These are phyloP conservation scores for Akanthomyces muscarius DNA, from an alignment of 2,329 filamentous ascomycete genomes.

Conservation along the genomic window DNA sequence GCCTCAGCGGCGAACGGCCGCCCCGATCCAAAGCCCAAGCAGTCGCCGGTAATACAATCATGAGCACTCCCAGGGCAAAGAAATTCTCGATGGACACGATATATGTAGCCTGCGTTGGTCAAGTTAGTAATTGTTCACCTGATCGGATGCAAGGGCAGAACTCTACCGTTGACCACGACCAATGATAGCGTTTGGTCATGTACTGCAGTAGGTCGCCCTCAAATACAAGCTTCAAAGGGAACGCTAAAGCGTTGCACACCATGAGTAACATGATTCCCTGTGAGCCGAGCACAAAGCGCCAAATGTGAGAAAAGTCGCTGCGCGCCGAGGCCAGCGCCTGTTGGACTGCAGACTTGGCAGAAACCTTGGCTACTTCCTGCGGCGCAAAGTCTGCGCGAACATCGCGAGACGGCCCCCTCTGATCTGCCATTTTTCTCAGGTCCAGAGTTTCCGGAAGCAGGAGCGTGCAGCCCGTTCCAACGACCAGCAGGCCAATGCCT, in stretches of 20 bases:
- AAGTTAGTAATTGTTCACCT: conserved; percentile 11
- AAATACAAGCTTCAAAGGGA: conserved; percentile 30
- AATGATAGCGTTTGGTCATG: conserved; percentile 46
- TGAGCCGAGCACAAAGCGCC: conserved; percentile 39
- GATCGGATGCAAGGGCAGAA: neutral
- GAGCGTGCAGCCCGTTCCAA: conserved; percentile 28
- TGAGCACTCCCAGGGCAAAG: conserved; percentile 35
- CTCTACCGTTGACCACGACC: conserved; percentile 42
- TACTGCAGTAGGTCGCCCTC: conserved; percentile 46
- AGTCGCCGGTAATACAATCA: conserved; percentile 35
- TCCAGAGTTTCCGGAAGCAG: conserved; percentile 42
- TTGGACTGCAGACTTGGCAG: conserved; percentile 13
- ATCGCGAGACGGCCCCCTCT: conserved; percentile 8
- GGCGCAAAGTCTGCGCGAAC: neutral
- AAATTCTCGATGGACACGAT: conserved; percentile 37
- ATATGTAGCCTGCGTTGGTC: conserved; percentile 34
- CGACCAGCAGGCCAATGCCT: conserved; percentile 28
- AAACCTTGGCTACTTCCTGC: neutral
- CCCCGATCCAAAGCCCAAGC: conserved; percentile 32
- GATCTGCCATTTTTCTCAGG: conserved; percentile 30
- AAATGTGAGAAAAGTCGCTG: conserved; percentile 32
- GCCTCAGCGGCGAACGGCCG: conserved; percentile 29
- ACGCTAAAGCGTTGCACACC: conserved; percentile 28
- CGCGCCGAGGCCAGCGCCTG: conserved; percentile 27
- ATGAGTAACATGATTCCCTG: conserved; percentile 36